Conservation (phyloP, 208 protist species). For the Crithidia thermophila region DNA sequence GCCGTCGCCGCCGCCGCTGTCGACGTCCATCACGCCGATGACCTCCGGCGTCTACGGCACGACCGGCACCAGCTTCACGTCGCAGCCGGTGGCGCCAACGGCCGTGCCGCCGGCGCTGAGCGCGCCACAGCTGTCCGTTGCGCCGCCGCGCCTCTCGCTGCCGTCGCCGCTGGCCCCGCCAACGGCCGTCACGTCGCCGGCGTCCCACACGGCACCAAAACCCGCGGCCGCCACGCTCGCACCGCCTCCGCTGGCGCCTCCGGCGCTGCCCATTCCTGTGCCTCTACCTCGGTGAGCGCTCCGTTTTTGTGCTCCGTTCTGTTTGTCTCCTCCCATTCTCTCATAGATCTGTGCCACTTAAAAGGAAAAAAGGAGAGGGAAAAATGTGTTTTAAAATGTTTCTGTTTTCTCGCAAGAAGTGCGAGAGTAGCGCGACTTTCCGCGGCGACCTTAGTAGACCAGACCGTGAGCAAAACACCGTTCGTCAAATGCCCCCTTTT, state of each 20-base stretch:
- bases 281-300: constrained; percentile 21
- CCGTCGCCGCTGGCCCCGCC: constrained; percentile 14
- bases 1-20: neutral
- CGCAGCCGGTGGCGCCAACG: constrained; percentile 10
- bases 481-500: too few relatives aligned
- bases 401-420: neutral
- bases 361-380: too few relatives aligned
- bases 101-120: neutral
- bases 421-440: neutral
- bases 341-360: neutral
- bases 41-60: neutral
- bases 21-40: neutral
- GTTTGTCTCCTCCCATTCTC: constrained; percentile 3
- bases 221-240: neutral
- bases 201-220: neutral
- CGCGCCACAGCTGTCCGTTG: neutral
- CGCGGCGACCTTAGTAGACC: too few relatives aligned
- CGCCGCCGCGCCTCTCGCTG: constrained; percentile 11
- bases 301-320: neutral
- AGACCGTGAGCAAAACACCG: too few relatives aligned
- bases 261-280: constrained; percentile 25
- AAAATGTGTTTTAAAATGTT: neutral
- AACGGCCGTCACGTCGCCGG: constrained; percentile 12
- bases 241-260: constrained; percentile 1
- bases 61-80: neutral